Percentiles rank a stretch among this genome's conserved stretches.
phyloP scores from a whole-genome alignment of 2,329 filamentous ascomycete species.

The Ceratocystis variospora region DNA sequence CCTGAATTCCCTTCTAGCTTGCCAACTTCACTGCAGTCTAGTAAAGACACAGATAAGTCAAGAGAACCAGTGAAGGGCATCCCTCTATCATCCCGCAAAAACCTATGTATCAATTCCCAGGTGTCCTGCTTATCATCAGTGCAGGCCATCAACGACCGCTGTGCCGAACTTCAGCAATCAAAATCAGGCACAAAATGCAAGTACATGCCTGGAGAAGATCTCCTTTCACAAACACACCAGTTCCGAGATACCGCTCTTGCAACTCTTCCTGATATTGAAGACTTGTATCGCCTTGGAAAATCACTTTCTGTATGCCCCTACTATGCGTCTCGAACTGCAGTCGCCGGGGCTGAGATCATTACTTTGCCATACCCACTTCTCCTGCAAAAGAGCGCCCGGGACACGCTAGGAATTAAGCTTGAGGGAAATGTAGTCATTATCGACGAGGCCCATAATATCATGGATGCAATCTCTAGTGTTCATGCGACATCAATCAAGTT shows the following conservation, averaged over 20 bases:
- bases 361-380: constrained; percentile 86
- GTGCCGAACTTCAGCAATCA: constrained; percentile 71
- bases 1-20: constrained; percentile 65
- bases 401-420: constrained; percentile 73
- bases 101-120: constrained; percentile 75
- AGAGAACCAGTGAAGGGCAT: constrained; percentile 55
- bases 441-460: constrained; percentile 94
- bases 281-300: constrained; percentile 65
- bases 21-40: constrained; percentile 29
- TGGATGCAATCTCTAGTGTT: constrained; percentile 83
- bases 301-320: constrained; percentile 79
- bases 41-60: constrained; percentile 3
- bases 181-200: constrained; percentile 54
- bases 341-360: constrained; percentile 76
- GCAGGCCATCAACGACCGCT: constrained; percentile 84
- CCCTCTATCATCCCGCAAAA: constrained; percentile 72
- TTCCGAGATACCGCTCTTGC: constrained; percentile 80
- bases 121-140: constrained; percentile 57
- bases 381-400: constrained; percentile 71
- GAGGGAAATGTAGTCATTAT: constrained; percentile 87
- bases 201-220: constrained; percentile 66
- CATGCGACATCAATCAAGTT: constrained; percentile 67
- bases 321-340: constrained; percentile 77
- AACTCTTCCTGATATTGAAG: constrained; percentile 83
- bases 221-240: constrained; percentile 54